These are phyloP conservation scores for Rhododendron ovatum DNA, from an alignment of 148 eudicot species.

Conservation along the genomic window DNA sequence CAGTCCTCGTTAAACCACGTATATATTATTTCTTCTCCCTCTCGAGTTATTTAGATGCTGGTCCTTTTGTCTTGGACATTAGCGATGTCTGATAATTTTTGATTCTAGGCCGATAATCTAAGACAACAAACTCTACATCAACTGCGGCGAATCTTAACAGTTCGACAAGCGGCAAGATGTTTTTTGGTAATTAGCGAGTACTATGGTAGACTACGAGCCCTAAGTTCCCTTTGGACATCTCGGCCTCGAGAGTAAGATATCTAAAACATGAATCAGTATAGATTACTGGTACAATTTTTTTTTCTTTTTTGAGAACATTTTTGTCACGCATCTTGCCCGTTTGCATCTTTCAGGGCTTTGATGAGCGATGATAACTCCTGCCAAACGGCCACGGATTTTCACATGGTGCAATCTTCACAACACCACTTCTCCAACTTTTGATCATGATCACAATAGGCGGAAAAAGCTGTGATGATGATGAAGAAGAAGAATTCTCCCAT, in stretches of 20 bases:
- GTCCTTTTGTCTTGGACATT: no score
- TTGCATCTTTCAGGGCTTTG: conserved; percentile 36
- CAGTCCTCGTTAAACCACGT: neutral
- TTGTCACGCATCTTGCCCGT: neutral
- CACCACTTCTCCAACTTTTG: conserved; percentile 65
- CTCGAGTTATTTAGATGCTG: neutral
- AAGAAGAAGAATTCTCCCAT: neutral
- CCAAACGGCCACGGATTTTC: conserved; percentile 61
- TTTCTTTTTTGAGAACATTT: no score
- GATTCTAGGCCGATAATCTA: conserved; percentile 80
- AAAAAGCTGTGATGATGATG: neutral
- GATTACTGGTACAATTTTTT: neutral
- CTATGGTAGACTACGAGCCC: conserved; percentile 76
- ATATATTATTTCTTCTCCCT: neutral
- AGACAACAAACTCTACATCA: conserved; percentile 94
- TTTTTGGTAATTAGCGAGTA: conserved; percentile 90
- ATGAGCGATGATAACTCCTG: conserved; percentile 63
- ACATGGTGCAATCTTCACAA: conserved; percentile 68
- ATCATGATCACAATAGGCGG: neutral
- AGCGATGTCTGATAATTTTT: neutral
- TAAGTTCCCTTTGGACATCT: conserved; percentile 91
- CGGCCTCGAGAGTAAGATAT: conserved; percentile 86
- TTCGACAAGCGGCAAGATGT: conserved; percentile 85
- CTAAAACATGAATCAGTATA: neutral
- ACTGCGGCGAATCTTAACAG: conserved; percentile 62